Evolutionary conservation across 2,329 filamentous ascomycete genomes (phyloP), one percentile per base, ranked within the genome.

Genomic region (Penicillium sp.): DNA sequence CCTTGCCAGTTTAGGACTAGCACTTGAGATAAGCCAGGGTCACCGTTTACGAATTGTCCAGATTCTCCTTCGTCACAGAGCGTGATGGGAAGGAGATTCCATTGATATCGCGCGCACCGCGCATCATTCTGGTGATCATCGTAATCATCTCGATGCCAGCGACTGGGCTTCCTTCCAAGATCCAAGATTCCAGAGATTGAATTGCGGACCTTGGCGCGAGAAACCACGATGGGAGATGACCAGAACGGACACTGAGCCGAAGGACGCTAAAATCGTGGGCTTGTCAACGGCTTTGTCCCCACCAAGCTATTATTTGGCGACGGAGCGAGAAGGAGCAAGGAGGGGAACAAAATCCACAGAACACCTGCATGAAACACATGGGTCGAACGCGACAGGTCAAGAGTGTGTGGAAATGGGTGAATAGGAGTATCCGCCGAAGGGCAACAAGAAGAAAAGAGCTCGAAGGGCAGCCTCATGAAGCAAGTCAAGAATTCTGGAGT

Each of bases 351-450:
- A 53, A 44, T 67, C 66, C 66, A 67, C 66, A 48, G 19, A 30
- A n/a, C 56, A 60, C 62, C 58, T 66, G 66, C 58, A 62, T 66
- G 66, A 66, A 67, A 67, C 64, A 64, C 19, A 45, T 49, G 57
- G 59, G 64, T 58, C 35, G 6, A 21, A 50, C 15, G 49, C n/a
- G 56, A 44, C n/a, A 48, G 48, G 35, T 8, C 23, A 9, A 21
- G 31, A 60, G 21, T 30, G 60, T 21, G 45, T 7, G 41, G 47
- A 57, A 46, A 58, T n/a, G 30, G 56, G 38, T 50, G 46, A 51
- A 50, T 50, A 35, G 49, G 29, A 47, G 50, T 30, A n/a, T 26
- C 8, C 54, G 23, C 29, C 47, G 31, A 56, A 61, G 54, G 48
- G 15, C 2, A 47, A 47, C 23, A 35, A 17, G 45, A 23, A 55